Evolutionary conservation across 176 grass and related monocot species (phyloP), one percentile per base, ranked within the genome.

Genomic region (Aegilops sharonensis): DNA sequence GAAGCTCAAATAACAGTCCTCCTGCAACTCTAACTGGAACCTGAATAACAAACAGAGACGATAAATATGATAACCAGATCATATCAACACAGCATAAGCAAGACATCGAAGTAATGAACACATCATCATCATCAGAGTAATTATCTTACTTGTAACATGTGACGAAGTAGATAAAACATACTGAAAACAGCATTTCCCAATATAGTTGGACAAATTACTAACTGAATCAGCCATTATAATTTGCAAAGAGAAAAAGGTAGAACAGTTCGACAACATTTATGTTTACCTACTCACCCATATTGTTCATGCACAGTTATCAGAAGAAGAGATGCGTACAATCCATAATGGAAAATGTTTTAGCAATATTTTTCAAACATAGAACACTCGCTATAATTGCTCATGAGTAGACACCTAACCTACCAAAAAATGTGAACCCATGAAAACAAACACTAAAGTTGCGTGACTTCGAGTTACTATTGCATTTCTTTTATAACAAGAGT

Each of bases 21-120:
- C 90, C 97, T 77, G 94, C 92, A 85, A 96, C 97, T 90, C 97
- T 94, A 85, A 99, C 97, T 64, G 94, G 94, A 23, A 99, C 89
- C 97, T 99, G 90, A 87, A 96, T 77, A 93, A 47, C 70, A 88
- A 92, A 87, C 57, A 60, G 56, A 85, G 67, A 79, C 80, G 84
- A 85, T 87, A 88, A 87, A 87, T 90, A 42, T 78, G 63, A 84
- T 85, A 72, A 56, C 10, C 78, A 71, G 11, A 57, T 6, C 45
- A 84, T 77, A 80, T 60, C 64, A 76, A 64, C 76, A 85, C 68
- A 76, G 6, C 17, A 31, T 83, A 20, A 77, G 15, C 43, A 69
- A 85, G 37, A 47, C 15, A 77, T n/a, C 37, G 17, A 77, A n/a
- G 29, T 27, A 61, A 47, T 81, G 14, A 43, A 90, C 29, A 8